phyloP scores from a whole-genome alignment of 1,139 yeast genomes.

The Blastobotrys aristatus region DNA sequence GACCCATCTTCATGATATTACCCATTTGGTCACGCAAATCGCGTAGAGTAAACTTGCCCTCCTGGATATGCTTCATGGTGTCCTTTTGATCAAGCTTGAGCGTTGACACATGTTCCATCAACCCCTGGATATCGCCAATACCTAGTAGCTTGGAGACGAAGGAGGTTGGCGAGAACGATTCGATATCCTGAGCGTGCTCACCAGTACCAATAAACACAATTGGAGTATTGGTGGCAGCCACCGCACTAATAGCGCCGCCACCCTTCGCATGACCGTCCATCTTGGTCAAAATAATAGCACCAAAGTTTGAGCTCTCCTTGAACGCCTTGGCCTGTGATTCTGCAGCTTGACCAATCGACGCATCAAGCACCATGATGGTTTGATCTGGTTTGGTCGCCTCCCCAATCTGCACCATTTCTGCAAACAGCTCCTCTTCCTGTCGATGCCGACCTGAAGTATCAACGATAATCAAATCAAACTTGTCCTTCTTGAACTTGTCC shows the following conservation, averaged over 20 bases:
- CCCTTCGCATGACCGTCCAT: conserved; percentile 99
- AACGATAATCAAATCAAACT: conserved; percentile 88
- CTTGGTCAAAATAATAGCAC: conserved; percentile 90
- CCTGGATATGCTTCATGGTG: conserved; percentile 87
- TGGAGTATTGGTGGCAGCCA: conserved; percentile 96
- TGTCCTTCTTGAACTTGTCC: conserved; percentile 81
- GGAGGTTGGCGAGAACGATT: conserved; percentile 83
- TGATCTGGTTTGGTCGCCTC: conserved; percentile 84
- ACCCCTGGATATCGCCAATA: conserved; percentile 90
- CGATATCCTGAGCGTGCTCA: conserved; percentile 92
- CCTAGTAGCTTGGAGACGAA: conserved; percentile 88
- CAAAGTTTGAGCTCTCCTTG: conserved; percentile 88
- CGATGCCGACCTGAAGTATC: conserved; percentile 98
- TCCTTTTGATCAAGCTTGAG: conserved; percentile 87
- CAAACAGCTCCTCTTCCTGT: conserved; percentile 86
- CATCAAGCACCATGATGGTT: conserved; percentile 96
- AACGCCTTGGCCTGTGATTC: conserved; percentile 92
- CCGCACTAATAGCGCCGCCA: conserved; percentile 99
- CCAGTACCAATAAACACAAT: conserved; percentile 97
- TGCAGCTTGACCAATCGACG: conserved; percentile 97
- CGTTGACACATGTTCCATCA: conserved; percentile 89
- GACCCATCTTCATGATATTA: conserved; percentile 95
- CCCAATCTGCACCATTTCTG: conserved; percentile 92
- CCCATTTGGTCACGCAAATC: conserved; percentile 95
- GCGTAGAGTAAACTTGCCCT: conserved; percentile 87